Evolutionary conservation across 768 basidiomycete genomes (phyloP).

Genomic region (Lentinula guzmanii): DNA sequence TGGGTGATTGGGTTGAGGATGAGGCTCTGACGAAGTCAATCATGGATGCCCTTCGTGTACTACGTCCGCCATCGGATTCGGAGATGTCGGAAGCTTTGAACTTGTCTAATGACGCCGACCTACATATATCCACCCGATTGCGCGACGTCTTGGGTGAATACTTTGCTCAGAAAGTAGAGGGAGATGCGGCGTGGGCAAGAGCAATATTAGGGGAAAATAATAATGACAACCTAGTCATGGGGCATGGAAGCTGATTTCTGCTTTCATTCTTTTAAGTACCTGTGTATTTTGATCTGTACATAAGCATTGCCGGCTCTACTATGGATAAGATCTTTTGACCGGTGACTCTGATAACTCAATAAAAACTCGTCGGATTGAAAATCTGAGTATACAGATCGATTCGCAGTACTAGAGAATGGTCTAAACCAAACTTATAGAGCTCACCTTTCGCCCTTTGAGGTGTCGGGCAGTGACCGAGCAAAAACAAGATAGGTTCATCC

Average conservation of each 20-base stretch:
- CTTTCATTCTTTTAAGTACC: background rate
- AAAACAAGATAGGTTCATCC: too few relatives aligned
- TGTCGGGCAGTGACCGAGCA: too few relatives aligned
- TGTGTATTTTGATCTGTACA: background rate
- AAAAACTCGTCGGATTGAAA: too few relatives aligned
- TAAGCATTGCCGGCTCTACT: too few relatives aligned
- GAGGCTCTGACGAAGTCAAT: slow-evolving; percentile 50
- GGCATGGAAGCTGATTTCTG: too few relatives aligned
- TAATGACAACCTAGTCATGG: background rate
- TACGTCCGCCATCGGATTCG: slow-evolving; percentile 53
- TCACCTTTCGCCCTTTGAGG: too few relatives aligned
- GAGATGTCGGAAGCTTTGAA: slow-evolving; percentile 58
- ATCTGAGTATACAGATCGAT: too few relatives aligned
- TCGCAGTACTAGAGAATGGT: too few relatives aligned
- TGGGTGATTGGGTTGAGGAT: slow-evolving; percentile 23
- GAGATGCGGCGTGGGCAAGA: slow-evolving; percentile 61
- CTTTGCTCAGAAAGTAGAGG: slow-evolving; percentile 50
- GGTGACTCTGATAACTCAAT: too few relatives aligned
- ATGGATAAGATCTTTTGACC: too few relatives aligned
- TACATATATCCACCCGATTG: slow-evolving; percentile 37
- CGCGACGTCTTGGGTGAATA: slow-evolving; percentile 52
- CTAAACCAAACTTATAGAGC: too few relatives aligned
- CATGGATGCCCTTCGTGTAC: slow-evolving; percentile 57
- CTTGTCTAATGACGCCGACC: slow-evolving; percentile 39
- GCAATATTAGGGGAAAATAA: slow-evolving; percentile 40